Base-by-base conservation (phyloP, 2,329 filamentous ascomycete genomes). In the Fusarium algeriense region DNA sequence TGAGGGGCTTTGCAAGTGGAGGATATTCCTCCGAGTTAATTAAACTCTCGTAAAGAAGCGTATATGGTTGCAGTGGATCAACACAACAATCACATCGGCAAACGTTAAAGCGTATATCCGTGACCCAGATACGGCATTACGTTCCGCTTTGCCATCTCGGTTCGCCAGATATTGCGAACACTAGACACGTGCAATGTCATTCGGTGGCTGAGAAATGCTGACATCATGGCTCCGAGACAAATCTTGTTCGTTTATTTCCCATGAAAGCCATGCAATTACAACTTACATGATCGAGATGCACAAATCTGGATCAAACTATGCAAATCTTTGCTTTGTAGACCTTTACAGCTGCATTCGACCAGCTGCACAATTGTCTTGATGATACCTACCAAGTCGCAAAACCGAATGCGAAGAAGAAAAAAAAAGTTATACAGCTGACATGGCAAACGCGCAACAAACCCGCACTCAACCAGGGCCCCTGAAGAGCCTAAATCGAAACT, bases 81-180 rank as follows among this genome's bases (percentile, higher is more conserved):
- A 44, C 69, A 62, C 37, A 30, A 56, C n/a, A 66, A 45, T 55
- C 45, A 60, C 49, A 35, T 53, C 44, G 62, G 38, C 49, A 60
- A 63, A 53, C 43, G 50, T 63, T 48, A 59, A 64, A 69, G 46
- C 19, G 41, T 37, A 46, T 52, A 65, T 59, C 46, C 56, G 52
- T 41, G 38, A 66, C 60, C 46, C 70, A 60, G 58, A 68, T 59
- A 71, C 72, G 74, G 74, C 62, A 76, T 66, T 73, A 34, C 60
- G 49, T 59, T 74, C 63, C 59, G 74, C 60, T 70, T 66, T 67
- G 54, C 70, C 60, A 75, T 56, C 63, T 68, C 32, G 54, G 41
- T 41, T 38, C 35, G n/a, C 45, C 26, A 45, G 28, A 23, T 20
- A 34, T 58, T 57, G 43, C 35, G 44, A 67, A 32, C 49, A 60